These are phyloP conservation scores for Kurtzmaniella quercitrusa DNA, from an alignment of 1,139 yeast genomes.

Conservation along the genomic window DNA sequence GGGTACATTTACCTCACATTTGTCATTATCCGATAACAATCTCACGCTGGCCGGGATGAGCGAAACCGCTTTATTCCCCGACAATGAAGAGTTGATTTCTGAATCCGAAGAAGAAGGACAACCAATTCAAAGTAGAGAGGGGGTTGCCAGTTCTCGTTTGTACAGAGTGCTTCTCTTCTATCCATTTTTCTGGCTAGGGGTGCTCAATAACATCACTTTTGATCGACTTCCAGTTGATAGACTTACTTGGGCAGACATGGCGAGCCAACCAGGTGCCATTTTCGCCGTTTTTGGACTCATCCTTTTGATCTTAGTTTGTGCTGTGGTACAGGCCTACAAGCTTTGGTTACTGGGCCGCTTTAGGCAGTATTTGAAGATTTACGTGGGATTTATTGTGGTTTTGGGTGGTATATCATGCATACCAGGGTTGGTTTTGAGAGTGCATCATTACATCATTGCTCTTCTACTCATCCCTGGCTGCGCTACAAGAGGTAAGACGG, in stretches of 20 bases:
- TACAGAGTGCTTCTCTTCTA: constrained; percentile 68
- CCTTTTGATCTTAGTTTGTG: constrained; percentile 45
- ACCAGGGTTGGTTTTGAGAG: constrained; percentile 70
- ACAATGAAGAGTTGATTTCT: neutral
- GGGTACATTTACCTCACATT: constrained; percentile 21
- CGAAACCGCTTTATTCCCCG: neutral
- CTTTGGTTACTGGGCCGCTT: constrained; percentile 81
- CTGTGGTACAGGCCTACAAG: constrained; percentile 68
- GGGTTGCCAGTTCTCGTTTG: constrained; percentile 23
- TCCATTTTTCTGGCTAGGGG: constrained; percentile 80
- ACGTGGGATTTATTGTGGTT: constrained; percentile 42
- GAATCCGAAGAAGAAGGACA: neutral
- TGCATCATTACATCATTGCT: constrained; percentile 89
- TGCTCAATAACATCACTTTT: constrained; percentile 81
- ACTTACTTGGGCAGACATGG: constrained; percentile 64
- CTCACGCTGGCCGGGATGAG: neutral
- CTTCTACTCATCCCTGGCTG: constrained; percentile 82
- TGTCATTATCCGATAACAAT: neutral
- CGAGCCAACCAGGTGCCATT: constrained; percentile 73
- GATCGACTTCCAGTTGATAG: constrained; percentile 87
- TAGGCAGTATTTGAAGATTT: constrained; percentile 50
- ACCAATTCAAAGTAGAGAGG: neutral
- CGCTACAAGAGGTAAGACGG: constrained; percentile 68
- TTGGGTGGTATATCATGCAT: constrained; percentile 46
- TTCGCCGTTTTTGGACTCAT: constrained; percentile 55